Base-by-base conservation (phyloP, 768 basidiomycete genomes). In the Arthromyces matolae region DNA sequence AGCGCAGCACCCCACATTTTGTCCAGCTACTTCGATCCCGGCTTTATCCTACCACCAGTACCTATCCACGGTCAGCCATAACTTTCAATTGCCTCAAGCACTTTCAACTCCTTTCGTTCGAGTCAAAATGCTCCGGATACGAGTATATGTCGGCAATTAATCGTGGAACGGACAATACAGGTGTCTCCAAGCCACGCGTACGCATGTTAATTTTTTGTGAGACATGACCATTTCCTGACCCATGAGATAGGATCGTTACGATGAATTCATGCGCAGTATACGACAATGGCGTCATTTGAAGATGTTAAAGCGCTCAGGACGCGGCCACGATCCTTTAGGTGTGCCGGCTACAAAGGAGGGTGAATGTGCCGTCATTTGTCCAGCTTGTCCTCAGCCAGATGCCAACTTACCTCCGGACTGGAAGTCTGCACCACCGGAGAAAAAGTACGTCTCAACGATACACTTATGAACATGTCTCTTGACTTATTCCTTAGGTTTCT, bases 341-440 rank as follows among this genome's bases (percentile, higher is more conserved):
- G 24, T 56, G 8, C 5, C 23, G 10, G 47, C 16, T 7, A 60
- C 56, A 0, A 45, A 44, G 23, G 31, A 27, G 9, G 59, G 64
- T 3, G 43, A 54, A 27, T 52, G 51, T 20, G 63, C 63, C 0
- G 36, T 66, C 12, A n/a, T 54, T 4, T 67, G 64, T 16, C 63
- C 60, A 1, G 64, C 65, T 0, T 67, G 65, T 39, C 65, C 65
- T 1, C 64, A 60, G 6, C 59, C 54, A 0, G 58, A 43, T 0
- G 55, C 54, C 10, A 66, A 64, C 35, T 31, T 66, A 8, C 61
- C 64, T 5, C 12, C 14, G 9, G 50, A 39, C 6, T 65, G 61
- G 63, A 9, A 56, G 18, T 31, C 49, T 14, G 51, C 20, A 4
- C 42, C 52, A 2, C 28, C 49, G 1, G 48, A 59, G 8, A 38